phyloP scores from a whole-genome alignment of 1,284 basidiomycete genomes.

The Tilletia indica region DNA sequence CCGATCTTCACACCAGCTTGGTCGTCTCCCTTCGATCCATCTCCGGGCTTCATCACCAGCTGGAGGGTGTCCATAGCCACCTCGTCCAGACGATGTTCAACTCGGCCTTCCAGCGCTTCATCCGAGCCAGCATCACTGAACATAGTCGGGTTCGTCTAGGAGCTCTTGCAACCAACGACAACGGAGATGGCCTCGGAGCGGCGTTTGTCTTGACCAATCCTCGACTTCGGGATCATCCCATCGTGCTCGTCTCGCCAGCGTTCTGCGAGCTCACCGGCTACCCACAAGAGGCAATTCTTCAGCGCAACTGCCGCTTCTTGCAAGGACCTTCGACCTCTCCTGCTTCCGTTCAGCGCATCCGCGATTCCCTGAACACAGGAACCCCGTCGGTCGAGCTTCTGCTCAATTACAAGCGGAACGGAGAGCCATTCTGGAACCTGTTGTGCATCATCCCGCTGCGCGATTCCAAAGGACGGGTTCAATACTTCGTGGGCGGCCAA shows the following conservation, averaged over 20 bases:
- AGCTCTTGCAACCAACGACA: conserved; percentile 26
- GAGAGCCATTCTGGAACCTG: conserved; percentile 42
- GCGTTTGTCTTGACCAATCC: conserved; percentile 34
- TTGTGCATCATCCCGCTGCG: conserved; percentile 47
- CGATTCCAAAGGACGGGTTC: conserved; percentile 31
- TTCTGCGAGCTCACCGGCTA: conserved; percentile 46
- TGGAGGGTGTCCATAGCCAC: conserved; percentile 25
- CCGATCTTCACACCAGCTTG: conserved; percentile 9
- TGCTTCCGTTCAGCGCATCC: conserved; percentile 30
- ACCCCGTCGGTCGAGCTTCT: conserved; percentile 36
- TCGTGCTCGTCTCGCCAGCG: conserved; percentile 40
- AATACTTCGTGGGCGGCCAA: conserved; percentile 40
- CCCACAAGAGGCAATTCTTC: conserved; percentile 33
- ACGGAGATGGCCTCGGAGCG: conserved; percentile 26
- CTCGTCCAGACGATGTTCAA: conserved; percentile 33
- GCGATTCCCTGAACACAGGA: conserved; percentile 31
- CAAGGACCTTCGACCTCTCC: conserved; percentile 38
- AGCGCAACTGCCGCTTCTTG: conserved; percentile 48
- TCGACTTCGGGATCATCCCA: conserved; percentile 40
- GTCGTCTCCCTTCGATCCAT: conserved; percentile 18
- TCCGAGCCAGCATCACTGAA: conserved; percentile 33
- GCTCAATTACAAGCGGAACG: conserved; percentile 42
- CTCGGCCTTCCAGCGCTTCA: conserved; percentile 34
- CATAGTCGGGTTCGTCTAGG: conserved; percentile 33
- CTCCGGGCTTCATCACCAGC: conserved; percentile 19